These are phyloP conservation scores for Podaxis mareebaensis DNA, from an alignment of 768 basidiomycete species.

Conservation along the genomic window DNA sequence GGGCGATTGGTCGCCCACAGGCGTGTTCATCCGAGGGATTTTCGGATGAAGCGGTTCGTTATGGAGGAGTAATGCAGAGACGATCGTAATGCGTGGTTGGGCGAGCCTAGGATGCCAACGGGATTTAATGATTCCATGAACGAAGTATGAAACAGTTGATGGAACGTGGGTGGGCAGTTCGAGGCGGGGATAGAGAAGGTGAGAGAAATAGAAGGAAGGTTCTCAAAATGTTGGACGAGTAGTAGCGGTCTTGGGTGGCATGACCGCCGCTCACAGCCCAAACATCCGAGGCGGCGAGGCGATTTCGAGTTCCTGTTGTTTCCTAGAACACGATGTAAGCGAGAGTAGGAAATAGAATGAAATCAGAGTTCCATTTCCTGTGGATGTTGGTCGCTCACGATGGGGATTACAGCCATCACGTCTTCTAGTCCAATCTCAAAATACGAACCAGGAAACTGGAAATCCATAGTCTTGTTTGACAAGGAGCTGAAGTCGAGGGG, in stretches of 20 bases:
- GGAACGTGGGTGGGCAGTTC: neutral
- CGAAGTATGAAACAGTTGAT: neutral
- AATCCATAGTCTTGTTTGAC: constrained; percentile 6
- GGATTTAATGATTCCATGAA: neutral
- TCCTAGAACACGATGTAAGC: neutral
- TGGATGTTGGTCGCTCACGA: neutral
- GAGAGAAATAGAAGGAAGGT: neutral
- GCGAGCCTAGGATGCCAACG: neutral
- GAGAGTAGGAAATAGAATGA: neutral
- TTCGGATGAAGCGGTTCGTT: constrained; percentile 7
- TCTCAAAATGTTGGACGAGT: neutral
- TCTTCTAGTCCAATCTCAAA: neutral
- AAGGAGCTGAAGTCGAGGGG: neutral
- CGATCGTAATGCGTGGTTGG: neutral
- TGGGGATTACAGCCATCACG: neutral
- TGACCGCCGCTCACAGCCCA: neutral
- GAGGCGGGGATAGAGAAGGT: neutral
- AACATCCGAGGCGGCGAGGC: constrained; percentile 7
- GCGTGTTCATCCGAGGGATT: constrained; percentile 14
- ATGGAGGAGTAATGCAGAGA: neutral
- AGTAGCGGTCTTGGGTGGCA: neutral
- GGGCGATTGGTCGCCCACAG: neutral
- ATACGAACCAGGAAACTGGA: constrained; percentile 1
- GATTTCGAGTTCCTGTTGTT: neutral
- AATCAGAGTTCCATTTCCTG: constrained; percentile 1